A percentile compares a stretch with the other conserved stretches of the same genome.
Conservation (phyloP, 2,329 filamentous ascomycete species). For the Clathrospora elynae region DNA sequence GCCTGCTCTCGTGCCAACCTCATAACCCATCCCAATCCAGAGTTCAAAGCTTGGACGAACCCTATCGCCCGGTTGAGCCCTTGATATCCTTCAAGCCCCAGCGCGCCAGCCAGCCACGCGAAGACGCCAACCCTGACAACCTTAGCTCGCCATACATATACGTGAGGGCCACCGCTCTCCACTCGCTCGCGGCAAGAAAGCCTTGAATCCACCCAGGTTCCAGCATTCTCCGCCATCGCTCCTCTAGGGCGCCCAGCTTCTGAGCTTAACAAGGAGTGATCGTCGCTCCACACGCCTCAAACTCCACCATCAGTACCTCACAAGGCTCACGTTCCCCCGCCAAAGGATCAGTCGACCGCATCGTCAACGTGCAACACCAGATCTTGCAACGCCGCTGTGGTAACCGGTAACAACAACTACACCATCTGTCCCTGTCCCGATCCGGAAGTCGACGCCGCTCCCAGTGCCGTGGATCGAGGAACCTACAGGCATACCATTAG, state of each 20-base stretch:
- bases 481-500: slow-evolving; percentile 22
- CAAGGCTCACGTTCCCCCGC: slow-evolving; percentile 25
- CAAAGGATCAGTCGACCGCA: slow-evolving; percentile 26
- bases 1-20: slow-evolving; percentile 42
- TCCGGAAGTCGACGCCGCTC: slow-evolving; percentile 35
- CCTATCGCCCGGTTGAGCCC: slow-evolving; percentile 50
- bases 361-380: slow-evolving; percentile 43
- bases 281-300: slow-evolving; percentile 50
- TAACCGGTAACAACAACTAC: slow-evolving; percentile 24
- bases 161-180: slow-evolving; percentile 48
- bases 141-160: slow-evolving; percentile 53
- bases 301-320: slow-evolving; percentile 41
- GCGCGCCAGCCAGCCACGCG: slow-evolving; percentile 51
- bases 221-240: slow-evolving; percentile 55
- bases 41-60: slow-evolving; percentile 49
- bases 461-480: slow-evolving; percentile 33
- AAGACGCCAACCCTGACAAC: slow-evolving; percentile 46
- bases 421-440: slow-evolving; percentile 28
- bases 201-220: slow-evolving; percentile 51
- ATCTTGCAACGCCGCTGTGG: slow-evolving; percentile 38
- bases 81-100: slow-evolving; percentile 39
- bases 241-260: slow-evolving; percentile 51
- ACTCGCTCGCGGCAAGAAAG: slow-evolving; percentile 47
- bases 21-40: slow-evolving; percentile 50
- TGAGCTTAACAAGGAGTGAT: slow-evolving; percentile 58